Evolutionary conservation across 805 yeast genomes (phyloP).

Genomic region (Nakazawaea molendinolei): DNA sequence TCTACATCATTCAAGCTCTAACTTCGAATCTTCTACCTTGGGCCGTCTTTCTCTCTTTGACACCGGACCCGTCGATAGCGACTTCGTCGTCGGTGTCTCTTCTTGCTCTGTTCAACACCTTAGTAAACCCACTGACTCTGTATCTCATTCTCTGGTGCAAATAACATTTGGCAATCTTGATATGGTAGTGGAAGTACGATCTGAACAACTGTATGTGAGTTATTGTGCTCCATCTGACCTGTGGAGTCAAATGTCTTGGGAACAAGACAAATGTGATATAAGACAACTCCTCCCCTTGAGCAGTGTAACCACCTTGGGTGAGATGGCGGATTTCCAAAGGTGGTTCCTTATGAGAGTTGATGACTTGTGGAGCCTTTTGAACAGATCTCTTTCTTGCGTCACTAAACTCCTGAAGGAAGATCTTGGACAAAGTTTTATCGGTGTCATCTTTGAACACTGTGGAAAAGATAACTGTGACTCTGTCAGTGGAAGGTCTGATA

Average conservation of each 20-base stretch:
- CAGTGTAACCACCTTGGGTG: conserved; percentile 23
- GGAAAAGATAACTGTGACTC: conserved; percentile 94
- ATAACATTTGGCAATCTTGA: conserved; percentile 96
- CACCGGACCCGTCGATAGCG: conserved; percentile 15
- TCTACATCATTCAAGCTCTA: conserved; percentile 33
- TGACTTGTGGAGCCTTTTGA: conserved; percentile 97
- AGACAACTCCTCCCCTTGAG: conserved; percentile 29
- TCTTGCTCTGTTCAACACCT: conserved; percentile 93
- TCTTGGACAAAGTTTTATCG: conserved; percentile 85
- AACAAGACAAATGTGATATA: conserved; percentile 67
- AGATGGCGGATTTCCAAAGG: conserved; percentile 73
- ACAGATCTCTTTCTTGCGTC: conserved; percentile 94
- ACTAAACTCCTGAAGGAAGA: conserved; percentile 86
- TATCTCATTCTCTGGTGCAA: conserved; percentile 98
- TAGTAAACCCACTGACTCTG: conserved; percentile 88
- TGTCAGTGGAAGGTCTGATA: conserved; percentile 86
- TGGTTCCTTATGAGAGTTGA: conserved; percentile 84
- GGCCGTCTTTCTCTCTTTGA: conserved; percentile 53
- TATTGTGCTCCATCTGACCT: conserved; percentile 73
- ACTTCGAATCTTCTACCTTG: conserved; percentile 61
- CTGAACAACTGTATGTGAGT: conserved; percentile 89
- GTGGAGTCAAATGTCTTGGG: conserved; percentile 70
- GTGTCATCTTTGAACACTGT: conserved; percentile 96
- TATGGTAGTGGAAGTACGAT: conserved; percentile 97
- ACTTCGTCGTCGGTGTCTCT: conserved; percentile 75